Percentiles rank a stretch among this genome's conserved stretches.
These are phyloP conservation scores for Ganoderma leucocontextum DNA, from an alignment of 1,284 basidiomycete species.

Conservation along the genomic window DNA sequence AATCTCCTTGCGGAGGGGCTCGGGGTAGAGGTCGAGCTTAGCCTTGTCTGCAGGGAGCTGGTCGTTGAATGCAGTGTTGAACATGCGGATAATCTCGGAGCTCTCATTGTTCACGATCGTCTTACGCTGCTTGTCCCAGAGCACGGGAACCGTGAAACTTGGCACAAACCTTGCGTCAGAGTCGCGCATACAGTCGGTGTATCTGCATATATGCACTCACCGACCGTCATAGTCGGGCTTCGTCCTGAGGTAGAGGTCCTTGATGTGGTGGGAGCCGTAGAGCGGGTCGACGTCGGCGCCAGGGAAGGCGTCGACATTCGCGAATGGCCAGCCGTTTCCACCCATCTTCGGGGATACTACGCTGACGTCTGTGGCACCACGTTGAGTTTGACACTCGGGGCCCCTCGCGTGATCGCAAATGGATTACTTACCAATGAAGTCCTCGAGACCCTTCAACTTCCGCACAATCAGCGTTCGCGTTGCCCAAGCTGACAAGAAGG, in stretches of 20 bases:
- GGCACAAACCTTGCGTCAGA: constrained; percentile 48
- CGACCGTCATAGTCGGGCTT: constrained; percentile 76
- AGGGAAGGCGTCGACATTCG: constrained; percentile 72
- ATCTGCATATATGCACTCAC: constrained; percentile 51
- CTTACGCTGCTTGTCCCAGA: constrained; percentile 93
- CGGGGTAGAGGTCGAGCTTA: constrained; percentile 40
- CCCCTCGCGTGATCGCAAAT: background rate
- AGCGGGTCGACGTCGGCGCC: constrained; percentile 80
- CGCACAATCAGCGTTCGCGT: constrained; percentile 90
- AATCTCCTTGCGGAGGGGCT: constrained; percentile 62
- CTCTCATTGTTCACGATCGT: constrained; percentile 97
- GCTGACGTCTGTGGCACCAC: constrained; percentile 64
- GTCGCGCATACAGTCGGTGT: constrained; percentile 81
- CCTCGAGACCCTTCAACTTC: constrained; percentile 91
- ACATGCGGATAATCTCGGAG: constrained; percentile 92
- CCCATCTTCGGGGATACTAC: constrained; percentile 96
- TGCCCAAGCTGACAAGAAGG: constrained; percentile 78
- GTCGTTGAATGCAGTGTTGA: constrained; percentile 87
- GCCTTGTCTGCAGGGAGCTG: constrained; percentile 72
- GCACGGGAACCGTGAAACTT: constrained; percentile 86
- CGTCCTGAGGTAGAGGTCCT: constrained; percentile 87
- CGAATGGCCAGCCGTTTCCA: constrained; percentile 89
- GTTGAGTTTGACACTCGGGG: constrained; percentile 3
- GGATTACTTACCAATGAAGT: constrained; percentile 71
- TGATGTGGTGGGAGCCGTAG: constrained; percentile 76